Conservation (phyloP, 805 yeast genomes). For the Lipomyces yamadae region DNA sequence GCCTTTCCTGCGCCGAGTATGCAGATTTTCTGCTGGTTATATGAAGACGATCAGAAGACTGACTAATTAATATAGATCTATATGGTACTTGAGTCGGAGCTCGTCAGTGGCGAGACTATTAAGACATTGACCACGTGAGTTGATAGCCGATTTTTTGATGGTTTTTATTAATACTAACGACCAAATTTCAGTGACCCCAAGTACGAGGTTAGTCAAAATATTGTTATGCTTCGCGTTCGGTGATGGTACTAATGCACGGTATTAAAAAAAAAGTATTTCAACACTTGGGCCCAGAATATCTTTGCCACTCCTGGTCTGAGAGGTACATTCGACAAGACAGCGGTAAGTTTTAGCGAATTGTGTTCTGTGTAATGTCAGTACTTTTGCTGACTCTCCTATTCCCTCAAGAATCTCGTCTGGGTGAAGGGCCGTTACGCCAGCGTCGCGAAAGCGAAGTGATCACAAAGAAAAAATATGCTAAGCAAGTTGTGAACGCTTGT, state of each 20-base stretch:
- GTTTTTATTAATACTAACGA: slow-evolving; percentile 10
- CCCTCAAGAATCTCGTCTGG: neutral
- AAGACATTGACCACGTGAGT: slow-evolving; percentile 24
- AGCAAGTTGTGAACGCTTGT: neutral
- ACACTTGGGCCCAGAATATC: slow-evolving; percentile 35
- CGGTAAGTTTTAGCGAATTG: slow-evolving; percentile 4
- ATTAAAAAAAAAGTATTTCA: slow-evolving; percentile 16
- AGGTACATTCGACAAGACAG: slow-evolving; percentile 34
- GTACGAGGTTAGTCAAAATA: slow-evolving; percentile 22
- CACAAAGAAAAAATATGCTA: no score
- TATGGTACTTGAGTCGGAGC: slow-evolving; percentile 21
- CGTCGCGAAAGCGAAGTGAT: no score
- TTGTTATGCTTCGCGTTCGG: neutral
- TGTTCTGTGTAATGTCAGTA: neutral
- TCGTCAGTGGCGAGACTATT: slow-evolving; percentile 6
- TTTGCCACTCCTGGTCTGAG: slow-evolving; percentile 37
- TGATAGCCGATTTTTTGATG: neutral
- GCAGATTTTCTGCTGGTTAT: neutral
- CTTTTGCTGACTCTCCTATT: neutral
- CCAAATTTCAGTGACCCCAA: slow-evolving; percentile 30
- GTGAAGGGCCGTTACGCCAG: neutral
- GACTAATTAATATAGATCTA: slow-evolving; percentile 14
- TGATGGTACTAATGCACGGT: neutral
- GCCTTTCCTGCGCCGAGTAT: slow-evolving; percentile 38
- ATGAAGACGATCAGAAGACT: neutral